Conservation (phyloP, 2,329 filamentous ascomycete species). For the Nannizziopsis arthrosporioides region DNA sequence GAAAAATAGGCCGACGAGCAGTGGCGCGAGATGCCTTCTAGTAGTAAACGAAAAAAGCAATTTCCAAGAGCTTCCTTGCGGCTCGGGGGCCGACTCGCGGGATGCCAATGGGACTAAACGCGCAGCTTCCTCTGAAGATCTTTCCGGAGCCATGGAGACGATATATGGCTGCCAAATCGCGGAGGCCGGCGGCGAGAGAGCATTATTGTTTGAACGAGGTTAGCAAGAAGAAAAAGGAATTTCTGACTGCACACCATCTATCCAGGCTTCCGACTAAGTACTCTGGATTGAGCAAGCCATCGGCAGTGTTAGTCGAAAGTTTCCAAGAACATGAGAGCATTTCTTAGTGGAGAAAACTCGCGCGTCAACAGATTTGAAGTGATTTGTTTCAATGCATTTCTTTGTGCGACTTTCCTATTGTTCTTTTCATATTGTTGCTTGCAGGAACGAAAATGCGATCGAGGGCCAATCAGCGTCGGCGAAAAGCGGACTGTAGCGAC, state of each 20-base stretch:
- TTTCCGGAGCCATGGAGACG: constrained; percentile 6
- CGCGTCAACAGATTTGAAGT: too few species aligned
- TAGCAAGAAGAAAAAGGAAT: background rate
- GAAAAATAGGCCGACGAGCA: constrained; percentile 45
- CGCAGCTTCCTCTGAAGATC: background rate
- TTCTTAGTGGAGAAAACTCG: too few species aligned
- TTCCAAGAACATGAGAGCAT: too few species aligned
- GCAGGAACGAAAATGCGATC: too few species aligned
- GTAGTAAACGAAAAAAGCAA: constrained; percentile 62
- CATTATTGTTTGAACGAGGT: background rate
- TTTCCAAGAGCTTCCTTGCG: constrained; percentile 34
- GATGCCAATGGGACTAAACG: background rate
- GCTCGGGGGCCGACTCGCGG: background rate
- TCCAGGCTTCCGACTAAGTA: background rate
- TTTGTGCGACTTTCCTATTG: too few species aligned
- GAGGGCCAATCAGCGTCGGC: too few species aligned
- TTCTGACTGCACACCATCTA: background rate
- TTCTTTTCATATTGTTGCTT: too few species aligned
- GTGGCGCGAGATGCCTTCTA: constrained; percentile 44
- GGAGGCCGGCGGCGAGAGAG: background rate
- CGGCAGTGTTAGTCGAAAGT: too few species aligned
- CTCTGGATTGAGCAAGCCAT: too few species aligned
- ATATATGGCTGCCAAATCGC: background rate
- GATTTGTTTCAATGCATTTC: too few species aligned
- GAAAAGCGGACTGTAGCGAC: too few species aligned